Conservation (phyloP, 2,329 filamentous ascomycete species). For the Aspergillus neotritici region DNA sequence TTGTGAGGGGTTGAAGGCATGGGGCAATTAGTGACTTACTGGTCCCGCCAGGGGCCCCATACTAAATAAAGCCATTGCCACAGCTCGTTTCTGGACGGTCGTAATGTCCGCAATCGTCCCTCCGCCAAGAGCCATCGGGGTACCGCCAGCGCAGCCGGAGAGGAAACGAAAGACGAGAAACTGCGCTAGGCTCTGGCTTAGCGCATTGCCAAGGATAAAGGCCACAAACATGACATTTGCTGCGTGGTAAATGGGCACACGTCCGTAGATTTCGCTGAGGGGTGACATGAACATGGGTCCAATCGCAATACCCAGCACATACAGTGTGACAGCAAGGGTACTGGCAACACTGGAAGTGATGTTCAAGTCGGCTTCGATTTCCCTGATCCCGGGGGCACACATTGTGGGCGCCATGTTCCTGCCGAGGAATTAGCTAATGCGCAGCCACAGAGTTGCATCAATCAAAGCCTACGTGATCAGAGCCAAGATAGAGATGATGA, state of each 20-base stretch:
- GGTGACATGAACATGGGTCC: conserved; percentile 8
- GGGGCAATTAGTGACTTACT: conserved; percentile 9
- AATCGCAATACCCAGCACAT: conserved; percentile 55
- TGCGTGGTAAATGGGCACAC: conserved; percentile 48
- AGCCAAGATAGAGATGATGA: conserved; percentile 17
- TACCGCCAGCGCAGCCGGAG: conserved; percentile 20
- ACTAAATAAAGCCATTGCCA: conserved; percentile 44
- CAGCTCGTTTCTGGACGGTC: conserved; percentile 41
- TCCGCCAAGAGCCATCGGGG: conserved; percentile 47
- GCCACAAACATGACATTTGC: conserved; percentile 55
- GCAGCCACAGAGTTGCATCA: not conserved
- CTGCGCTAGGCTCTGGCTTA: conserved; percentile 37
- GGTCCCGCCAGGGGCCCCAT: conserved; percentile 48
- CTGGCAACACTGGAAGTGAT: conserved; percentile 42
- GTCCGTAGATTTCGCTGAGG: conserved; percentile 24
- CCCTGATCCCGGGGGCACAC: conserved; percentile 51
- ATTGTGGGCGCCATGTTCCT: conserved; percentile 52
- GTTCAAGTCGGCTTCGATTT: conserved; percentile 49
- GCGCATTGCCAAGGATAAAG: conserved; percentile 51
- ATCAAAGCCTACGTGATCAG: conserved; percentile 14
- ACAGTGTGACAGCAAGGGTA: conserved; percentile 54
- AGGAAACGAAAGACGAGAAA: conserved; percentile 42
- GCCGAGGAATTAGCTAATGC: not conserved
- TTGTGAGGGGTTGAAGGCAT: conserved; percentile 9
- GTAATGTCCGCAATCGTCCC: conserved; percentile 49